Base-by-base conservation (phyloP, 768 basidiomycete genomes). In the Zangia roseola region DNA sequence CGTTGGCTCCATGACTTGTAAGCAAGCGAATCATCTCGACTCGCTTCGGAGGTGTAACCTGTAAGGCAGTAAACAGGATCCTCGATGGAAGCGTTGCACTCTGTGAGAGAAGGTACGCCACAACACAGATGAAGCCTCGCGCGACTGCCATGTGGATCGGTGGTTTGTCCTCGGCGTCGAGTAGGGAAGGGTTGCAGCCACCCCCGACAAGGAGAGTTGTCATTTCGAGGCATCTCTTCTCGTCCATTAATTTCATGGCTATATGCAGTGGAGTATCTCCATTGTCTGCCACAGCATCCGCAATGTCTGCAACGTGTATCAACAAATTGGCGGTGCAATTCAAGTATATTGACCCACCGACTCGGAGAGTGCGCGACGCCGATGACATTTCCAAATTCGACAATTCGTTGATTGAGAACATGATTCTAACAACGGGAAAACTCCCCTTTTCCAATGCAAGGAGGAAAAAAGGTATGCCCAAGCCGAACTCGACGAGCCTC, bases 211-310 rank as follows among this genome's bases (percentile, higher is more conserved):
- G 21, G n/a, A n/a, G n/a, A n/a, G n/a, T n/a, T n/a, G n/a, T n/a
- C n/a, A n/a, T n/a, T n/a, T n/a, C n/a, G 5, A 55, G 43, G 24
- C 52, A 54, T 4, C 9, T 8, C 4, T 26, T 40, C n/a, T 55
- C 54, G 20, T 55, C 39, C 6, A 24, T 20, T 7, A 44, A 2
- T 24, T 5, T 36, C 37, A 53, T 35, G 1, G 40, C 45, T 3
- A 54, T 0, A 10, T 54, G 53, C 0, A 54, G 37, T 2, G 38
- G 53, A 9, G 53, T 54, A 19, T 55, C 52, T 5, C 53, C 53
- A 14, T 55, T 54, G n/a, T 5, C 6, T 7, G 42, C 26, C 10
- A 55, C 1, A 0, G 28, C 25, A 38, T 47, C 19, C 2, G 14
- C 5, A 1, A 51, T 24, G 9, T 12, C 54, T 56, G 8, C 1